A percentile compares a stretch with the other conserved stretches of the same genome.
These are phyloP conservation scores for Rhodamnia rubescens DNA, from an alignment of 345 rosid species.

Conservation along the genomic window DNA sequence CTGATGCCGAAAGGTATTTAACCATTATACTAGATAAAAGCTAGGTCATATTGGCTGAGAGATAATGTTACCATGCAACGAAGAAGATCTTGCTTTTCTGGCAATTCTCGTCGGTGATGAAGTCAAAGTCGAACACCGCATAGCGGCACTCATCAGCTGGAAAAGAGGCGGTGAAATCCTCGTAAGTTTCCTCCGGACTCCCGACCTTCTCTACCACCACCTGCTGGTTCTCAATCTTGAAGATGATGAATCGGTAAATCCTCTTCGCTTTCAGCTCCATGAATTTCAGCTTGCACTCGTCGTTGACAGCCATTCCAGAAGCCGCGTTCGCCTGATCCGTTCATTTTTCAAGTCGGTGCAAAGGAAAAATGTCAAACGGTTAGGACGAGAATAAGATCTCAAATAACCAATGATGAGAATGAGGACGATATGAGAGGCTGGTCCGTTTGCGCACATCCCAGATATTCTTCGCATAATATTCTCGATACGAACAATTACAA, in stretches of 20 bases:
- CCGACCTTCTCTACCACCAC: conserved; percentile 84
- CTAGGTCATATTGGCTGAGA: background rate
- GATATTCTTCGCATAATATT: background rate
- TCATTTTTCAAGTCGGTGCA: background rate
- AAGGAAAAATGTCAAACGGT: background rate
- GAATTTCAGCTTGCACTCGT: conserved; percentile 83
- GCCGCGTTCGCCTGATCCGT: conserved; percentile 65
- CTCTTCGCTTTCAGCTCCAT: conserved; percentile 80
- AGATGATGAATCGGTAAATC: conserved; percentile 66
- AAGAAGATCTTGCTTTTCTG: conserved; percentile 99
- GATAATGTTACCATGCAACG: conserved; percentile 64
- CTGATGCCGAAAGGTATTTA: background rate
- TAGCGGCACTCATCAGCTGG: conserved; percentile 90
- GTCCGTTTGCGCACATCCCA: background rate
- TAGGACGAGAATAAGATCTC: background rate
- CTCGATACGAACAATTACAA: background rate
- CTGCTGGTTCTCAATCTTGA: conserved; percentile 78
- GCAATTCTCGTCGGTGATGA: conserved; percentile 73
- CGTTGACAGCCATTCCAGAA: conserved; percentile 92
- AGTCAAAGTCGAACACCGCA: conserved; percentile 84
- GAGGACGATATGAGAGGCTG: background rate
- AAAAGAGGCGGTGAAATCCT: conserved; percentile 57
- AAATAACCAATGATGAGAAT: background rate
- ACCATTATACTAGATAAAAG: background rate
- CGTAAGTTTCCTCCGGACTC: conserved; percentile 55